These are phyloP conservation scores for Trichosporon ovoides DNA, from an alignment of 1,284 basidiomycete genomes.

Conservation along the genomic window DNA sequence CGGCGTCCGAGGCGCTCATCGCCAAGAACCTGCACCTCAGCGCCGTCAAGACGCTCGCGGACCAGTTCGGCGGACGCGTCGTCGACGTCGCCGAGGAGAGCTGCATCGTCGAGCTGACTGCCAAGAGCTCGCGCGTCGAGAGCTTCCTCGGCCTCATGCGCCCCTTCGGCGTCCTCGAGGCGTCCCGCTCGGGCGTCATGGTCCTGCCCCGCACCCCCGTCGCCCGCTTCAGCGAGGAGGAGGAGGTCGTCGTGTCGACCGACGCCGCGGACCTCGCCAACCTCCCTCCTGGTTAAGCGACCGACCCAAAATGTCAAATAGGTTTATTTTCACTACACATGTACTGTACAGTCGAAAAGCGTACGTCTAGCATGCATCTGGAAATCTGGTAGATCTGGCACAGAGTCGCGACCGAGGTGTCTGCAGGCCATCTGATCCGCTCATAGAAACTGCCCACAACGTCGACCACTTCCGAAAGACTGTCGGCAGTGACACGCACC, in stretches of 20 bases:
- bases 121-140: conserved; percentile 85
- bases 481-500: too few species aligned
- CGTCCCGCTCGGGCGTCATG: conserved; percentile 83
- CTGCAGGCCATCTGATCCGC: too few species aligned
- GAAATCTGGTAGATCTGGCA: background rate
- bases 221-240: conserved; percentile 60
- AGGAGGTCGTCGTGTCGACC: conserved; percentile 52
- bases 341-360: conserved; percentile 1
- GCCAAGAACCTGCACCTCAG: conserved; percentile 85
- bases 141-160: conserved; percentile 87
- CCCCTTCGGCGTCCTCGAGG: conserved; percentile 93
- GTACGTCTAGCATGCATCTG: conserved; percentile 6
- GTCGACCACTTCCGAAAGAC: too few species aligned
- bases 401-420: too few species aligned
- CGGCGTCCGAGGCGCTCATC: conserved; percentile 72
- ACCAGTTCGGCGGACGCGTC: conserved; percentile 86
- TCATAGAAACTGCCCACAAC: too few species aligned
- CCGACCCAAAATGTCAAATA: background rate
- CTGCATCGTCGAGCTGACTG: conserved; percentile 91
- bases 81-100: conserved; percentile 93
- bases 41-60: conserved; percentile 74
- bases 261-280: conserved; percentile 73
- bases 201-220: conserved; percentile 93
- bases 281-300: conserved; percentile 74
- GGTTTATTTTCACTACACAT: background rate